Base-by-base conservation (phyloP, 2,329 filamentous ascomycete genomes). In the Incumbomyces lentus region DNA sequence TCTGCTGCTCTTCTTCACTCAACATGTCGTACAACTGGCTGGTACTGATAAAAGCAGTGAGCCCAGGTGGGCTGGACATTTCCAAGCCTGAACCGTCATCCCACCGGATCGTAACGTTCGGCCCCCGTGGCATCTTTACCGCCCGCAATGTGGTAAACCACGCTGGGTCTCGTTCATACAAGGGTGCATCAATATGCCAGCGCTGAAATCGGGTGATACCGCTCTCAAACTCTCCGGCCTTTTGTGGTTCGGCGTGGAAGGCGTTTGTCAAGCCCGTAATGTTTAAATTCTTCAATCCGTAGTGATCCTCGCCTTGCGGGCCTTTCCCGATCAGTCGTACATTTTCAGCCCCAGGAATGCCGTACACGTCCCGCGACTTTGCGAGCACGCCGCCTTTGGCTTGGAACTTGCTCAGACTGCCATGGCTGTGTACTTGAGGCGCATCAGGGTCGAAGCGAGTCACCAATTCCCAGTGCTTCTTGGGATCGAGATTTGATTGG, bases 121-220 rank as follows among this genome's bases (percentile, higher is more conserved):
- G 62, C 5, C 57, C 54, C 6, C 57, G 60, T 2, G 69, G 68
- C 10, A 63, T 59, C 48, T 62, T 67, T 44, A 69, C 44, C 34
- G 61, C 64, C 4, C 66, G 64, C 2, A 70, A 58, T 2, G 66
- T 67, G 4, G 66, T 70, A 52, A 69, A 69, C 60, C 62, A 66
- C 1, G 67, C 63, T 0, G 67, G 67, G 22, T 70, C 62, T 4
- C 22, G 22, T 26, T 26, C 64, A 49, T 69, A 70, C 1, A 71
- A 58, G 1, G 68, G 67, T 6, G 67, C 70, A 48, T 73, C 69
- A n/a, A 72, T 68, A 49, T 72, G 69, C 69, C 69, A 72, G 19
- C 66, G 59, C 39, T 72, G 68, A 48, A 72, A 72, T 14, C 69
- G 66, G 1, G 67, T 70, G 8, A 26, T 8, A 8, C 69, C 68